A percentile compares a stretch with the other conserved stretches of the same genome.
Evolutionary conservation across 768 basidiomycete genomes (phyloP).

Genomic region (Daedaleopsis sinensis): DNA sequence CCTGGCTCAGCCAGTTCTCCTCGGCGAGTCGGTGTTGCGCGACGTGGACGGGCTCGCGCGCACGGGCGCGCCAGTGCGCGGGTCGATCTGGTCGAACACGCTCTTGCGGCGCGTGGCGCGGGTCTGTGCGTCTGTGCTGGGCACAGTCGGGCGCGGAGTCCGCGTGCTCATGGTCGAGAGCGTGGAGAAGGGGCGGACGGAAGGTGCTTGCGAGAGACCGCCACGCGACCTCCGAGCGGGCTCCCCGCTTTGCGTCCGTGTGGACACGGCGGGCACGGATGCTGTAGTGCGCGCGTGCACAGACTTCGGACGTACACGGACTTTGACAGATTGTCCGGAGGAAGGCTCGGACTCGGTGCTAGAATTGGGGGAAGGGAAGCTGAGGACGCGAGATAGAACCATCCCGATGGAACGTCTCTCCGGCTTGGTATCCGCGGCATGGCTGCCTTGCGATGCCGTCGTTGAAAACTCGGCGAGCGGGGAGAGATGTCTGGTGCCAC

Average conservation of each 20-base stretch:
- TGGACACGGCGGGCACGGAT: conserved; percentile 14
- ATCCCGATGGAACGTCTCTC: conserved; percentile 13
- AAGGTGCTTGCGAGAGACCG: conserved; percentile 2
- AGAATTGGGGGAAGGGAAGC: not conserved
- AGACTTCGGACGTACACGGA: conserved; percentile 11
- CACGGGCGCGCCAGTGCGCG: conserved; percentile 1
- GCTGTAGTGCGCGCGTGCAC: conserved; percentile 2
- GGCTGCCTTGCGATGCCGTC: not conserved
- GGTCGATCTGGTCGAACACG: not conserved
- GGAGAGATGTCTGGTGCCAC: conserved; percentile 1
- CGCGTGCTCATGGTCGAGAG: no score
- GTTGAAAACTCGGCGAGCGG: conserved; percentile 14
- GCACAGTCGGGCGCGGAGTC: no score
- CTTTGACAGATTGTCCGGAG: no score
- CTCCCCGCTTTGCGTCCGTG: conserved; percentile 8
- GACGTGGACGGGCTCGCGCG: conserved; percentile 16
- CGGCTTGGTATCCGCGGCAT: no score
- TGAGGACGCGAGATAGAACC: conserved; percentile 16
- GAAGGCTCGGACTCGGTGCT: not conserved
- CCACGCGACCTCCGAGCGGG: no score
- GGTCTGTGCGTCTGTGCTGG: no score
- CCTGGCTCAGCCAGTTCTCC: conserved; percentile 28
- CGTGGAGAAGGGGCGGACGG: not conserved
- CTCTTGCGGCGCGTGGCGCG: no score
- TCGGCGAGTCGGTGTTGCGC: conserved; percentile 29